A percentile compares a stretch with the other conserved stretches of the same genome.
Conservation (phyloP, 768 basidiomycete genomes). For the Russula ochroleuca region DNA sequence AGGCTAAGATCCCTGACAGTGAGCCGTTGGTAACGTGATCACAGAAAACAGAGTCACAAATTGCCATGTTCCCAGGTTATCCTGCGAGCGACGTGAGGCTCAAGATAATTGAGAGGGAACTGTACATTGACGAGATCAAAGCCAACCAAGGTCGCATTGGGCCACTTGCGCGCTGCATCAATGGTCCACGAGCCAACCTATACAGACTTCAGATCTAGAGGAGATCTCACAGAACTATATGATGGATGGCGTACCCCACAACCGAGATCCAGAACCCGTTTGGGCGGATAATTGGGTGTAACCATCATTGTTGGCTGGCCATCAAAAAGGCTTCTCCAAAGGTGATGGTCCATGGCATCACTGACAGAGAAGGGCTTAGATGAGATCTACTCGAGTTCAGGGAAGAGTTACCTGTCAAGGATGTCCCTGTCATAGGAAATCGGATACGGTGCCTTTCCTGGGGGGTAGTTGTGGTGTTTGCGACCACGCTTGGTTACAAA, state of each 20-base stretch:
- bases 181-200: conserved; percentile 28
- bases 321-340: conserved; percentile 23
- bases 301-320: conserved; percentile 23
- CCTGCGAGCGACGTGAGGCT: conserved; percentile 49
- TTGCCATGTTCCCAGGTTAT: conserved; percentile 75
- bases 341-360: conserved; percentile 29
- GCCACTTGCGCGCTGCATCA: conserved; percentile 28
- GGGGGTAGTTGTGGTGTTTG: conserved; percentile 61
- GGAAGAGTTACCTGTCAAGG: conserved; percentile 57
- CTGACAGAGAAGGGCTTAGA: conserved; percentile 16
- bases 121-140: conserved; percentile 78
- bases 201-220: not conserved
- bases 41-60: conserved; percentile 47
- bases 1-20: conserved; percentile 41
- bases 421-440: conserved; percentile 63
- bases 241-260: conserved; percentile 24
- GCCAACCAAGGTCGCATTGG: conserved; percentile 43
- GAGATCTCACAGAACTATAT: not conserved
- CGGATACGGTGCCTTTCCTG: conserved; percentile 78
- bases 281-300: conserved; percentile 21
- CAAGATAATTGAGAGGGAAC: conserved; percentile 51
- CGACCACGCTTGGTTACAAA: conserved; percentile 59
- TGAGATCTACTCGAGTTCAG: not conserved
- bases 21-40: conserved; percentile 2
- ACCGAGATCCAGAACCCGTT: conserved; percentile 25